Evolutionary conservation across 441 rosid species (phyloP).

Genomic region (Adansonia rubrostipa): DNA sequence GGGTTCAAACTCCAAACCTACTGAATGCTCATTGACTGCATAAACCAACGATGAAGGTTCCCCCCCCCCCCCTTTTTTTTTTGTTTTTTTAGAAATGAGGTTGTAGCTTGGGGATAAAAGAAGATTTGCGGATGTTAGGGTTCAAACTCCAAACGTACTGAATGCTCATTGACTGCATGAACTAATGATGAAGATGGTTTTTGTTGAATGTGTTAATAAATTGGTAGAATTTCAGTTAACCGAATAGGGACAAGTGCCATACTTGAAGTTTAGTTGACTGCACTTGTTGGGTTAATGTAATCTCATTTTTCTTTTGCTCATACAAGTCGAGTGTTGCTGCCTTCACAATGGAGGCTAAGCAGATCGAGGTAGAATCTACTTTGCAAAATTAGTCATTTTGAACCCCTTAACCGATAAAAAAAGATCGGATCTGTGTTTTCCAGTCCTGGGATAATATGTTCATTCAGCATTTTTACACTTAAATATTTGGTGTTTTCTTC

Average conservation of each 20-base stretch:
- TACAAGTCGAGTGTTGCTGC: neutral
- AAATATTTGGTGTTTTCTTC: neutral
- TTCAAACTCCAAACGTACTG: no score
- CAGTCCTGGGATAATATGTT: neutral
- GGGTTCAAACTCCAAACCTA: no score
- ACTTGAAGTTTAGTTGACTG: conserved; percentile 2
- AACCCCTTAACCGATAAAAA: neutral
- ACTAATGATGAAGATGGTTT: neutral
- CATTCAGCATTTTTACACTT: neutral
- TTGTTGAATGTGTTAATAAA: conserved; percentile 6
- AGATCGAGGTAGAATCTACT: neutral
- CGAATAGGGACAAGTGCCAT: neutral
- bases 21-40: no score
- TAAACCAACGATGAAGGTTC: no score
- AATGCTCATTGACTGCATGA: no score
- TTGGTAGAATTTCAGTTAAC: neutral
- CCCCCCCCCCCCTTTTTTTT: no score
- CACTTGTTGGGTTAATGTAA: neutral
- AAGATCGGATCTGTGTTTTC: neutral
- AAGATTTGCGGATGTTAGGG: no score
- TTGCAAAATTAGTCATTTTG: neutral
- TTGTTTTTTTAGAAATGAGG: no score
- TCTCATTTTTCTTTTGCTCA: neutral
- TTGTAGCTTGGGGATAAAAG: no score
- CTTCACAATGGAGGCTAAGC: neutral